phyloP scores from a whole-genome alignment of 2,329 filamentous ascomycete species.

The Pseudogymnoascus sp. region DNA sequence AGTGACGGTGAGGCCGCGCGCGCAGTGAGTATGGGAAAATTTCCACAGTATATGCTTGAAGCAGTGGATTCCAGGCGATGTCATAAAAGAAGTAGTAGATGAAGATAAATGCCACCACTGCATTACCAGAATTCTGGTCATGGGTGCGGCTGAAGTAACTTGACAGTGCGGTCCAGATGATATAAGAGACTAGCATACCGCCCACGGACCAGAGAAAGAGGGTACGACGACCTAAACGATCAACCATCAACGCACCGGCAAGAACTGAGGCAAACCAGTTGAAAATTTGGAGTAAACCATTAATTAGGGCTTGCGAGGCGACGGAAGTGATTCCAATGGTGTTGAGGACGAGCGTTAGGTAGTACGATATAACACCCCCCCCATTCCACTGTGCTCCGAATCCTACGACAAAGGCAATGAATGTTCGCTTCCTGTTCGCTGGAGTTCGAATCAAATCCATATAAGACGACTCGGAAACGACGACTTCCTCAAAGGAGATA shows the following conservation, averaged over 20 bases:
- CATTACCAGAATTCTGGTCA: slow-evolving; percentile 30
- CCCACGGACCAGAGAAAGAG: slow-evolving; percentile 20
- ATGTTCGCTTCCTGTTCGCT: slow-evolving; percentile 20
- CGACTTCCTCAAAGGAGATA: slow-evolving; percentile 36
- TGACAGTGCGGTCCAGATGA: slow-evolving; percentile 6
- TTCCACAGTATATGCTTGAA: slow-evolving; percentile 38
- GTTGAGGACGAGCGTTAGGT: slow-evolving; percentile 21
- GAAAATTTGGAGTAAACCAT: slow-evolving; percentile 21
- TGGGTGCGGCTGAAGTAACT: not conserved
- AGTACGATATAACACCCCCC: slow-evolving; percentile 23
- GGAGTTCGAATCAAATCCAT: slow-evolving; percentile 29
- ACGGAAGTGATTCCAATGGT: slow-evolving; percentile 19
- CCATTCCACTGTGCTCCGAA: slow-evolving; percentile 23
- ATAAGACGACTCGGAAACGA: slow-evolving; percentile 31
- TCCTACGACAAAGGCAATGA: slow-evolving; percentile 19
- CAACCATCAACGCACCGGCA: slow-evolving; percentile 19
- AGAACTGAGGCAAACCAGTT: slow-evolving; percentile 16
- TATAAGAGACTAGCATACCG: slow-evolving; percentile 18
- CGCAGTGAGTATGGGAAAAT: slow-evolving; percentile 34
- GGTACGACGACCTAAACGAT: slow-evolving; percentile 18
- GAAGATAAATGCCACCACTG: slow-evolving; percentile 43
- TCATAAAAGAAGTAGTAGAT: slow-evolving; percentile 40
- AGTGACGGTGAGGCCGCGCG: slow-evolving; percentile 33
- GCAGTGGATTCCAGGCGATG: slow-evolving; percentile 27
- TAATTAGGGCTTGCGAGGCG: slow-evolving; percentile 19